These are phyloP conservation scores for Echinochloa phyllopogon DNA, from an alignment of 176 grass and related monocot genomes.

Conservation along the genomic window DNA sequence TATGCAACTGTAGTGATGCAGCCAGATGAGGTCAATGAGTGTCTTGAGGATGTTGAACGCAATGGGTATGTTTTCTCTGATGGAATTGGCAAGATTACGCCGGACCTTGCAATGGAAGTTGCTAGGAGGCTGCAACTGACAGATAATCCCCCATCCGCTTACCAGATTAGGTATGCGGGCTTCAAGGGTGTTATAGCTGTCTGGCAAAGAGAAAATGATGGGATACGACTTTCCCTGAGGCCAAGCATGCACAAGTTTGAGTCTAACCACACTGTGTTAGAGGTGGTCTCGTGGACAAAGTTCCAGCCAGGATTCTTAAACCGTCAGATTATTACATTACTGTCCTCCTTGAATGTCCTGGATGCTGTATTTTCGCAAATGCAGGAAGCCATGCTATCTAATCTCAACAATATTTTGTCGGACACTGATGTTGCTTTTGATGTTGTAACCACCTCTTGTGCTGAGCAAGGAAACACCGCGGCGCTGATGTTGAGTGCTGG, in stretches of 20 bases:
- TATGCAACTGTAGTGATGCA: slow-evolving; percentile 76
- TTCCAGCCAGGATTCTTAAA: slow-evolving; percentile 91
- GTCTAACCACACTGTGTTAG: slow-evolving; percentile 69
- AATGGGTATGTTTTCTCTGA: slow-evolving; percentile 80
- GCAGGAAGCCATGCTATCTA: slow-evolving; percentile 73
- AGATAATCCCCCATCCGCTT: slow-evolving; percentile 78
- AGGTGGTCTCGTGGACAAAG: slow-evolving; percentile 84
- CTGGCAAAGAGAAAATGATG: slow-evolving; percentile 60
- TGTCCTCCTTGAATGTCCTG: slow-evolving; percentile 71
- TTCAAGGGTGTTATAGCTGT: slow-evolving; percentile 86
- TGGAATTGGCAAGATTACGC: slow-evolving; percentile 82
- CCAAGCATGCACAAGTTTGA: slow-evolving; percentile 88
- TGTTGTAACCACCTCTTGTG: slow-evolving; percentile 73
- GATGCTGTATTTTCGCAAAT: slow-evolving; percentile 66
- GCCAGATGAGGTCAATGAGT: slow-evolving; percentile 46
- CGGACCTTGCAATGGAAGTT: slow-evolving; percentile 78
- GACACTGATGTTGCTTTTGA: slow-evolving; percentile 77
- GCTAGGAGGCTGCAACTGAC: slow-evolving; percentile 61
- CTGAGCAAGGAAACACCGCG: slow-evolving; percentile 71
- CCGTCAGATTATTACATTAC: slow-evolving; percentile 81
- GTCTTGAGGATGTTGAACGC: slow-evolving; percentile 57
- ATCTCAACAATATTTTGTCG: slow-evolving; percentile 66
- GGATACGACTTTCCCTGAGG: slow-evolving; percentile 63
- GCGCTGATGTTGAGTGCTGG: slow-evolving; percentile 86
- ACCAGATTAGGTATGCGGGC: slow-evolving; percentile 89